Conservation (phyloP, 345 rosid species). For the Combretum micranthum region DNA sequence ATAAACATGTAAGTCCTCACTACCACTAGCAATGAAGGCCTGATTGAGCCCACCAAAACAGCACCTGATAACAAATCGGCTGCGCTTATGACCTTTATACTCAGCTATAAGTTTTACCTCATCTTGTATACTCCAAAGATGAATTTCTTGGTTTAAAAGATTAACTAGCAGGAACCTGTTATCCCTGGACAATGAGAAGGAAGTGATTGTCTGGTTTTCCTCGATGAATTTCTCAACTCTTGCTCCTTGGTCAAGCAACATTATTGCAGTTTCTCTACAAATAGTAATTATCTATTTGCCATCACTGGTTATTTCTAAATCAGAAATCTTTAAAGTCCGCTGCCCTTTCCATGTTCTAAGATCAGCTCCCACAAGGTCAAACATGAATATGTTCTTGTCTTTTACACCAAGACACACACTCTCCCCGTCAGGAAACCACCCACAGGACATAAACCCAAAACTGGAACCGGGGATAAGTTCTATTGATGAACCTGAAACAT, state of each 20-base stretch:
- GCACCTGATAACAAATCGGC: conserved; percentile 57
- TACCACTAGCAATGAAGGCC: conserved; percentile 66
- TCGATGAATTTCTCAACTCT: conserved; percentile 38
- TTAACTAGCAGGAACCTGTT: too few species aligned
- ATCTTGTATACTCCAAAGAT: conserved; percentile 48
- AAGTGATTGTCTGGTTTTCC: conserved; percentile 52
- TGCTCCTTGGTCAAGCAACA: conserved; percentile 40
- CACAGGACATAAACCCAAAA: too few species aligned
- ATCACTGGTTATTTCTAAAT: conserved; percentile 43
- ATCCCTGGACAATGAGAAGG: too few species aligned
- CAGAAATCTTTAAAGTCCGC: conserved; percentile 41
- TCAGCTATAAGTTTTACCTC: conserved; percentile 36
- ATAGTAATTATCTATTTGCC: conserved; percentile 47
- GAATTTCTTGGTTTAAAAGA: too few species aligned
- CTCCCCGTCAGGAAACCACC: too few species aligned
- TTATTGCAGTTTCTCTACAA: conserved; percentile 38
- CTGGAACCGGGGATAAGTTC: too few species aligned
- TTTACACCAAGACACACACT: too few species aligned
- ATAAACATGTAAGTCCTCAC: conserved; percentile 76
- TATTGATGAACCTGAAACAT: too few species aligned
- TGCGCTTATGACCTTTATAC: conserved; percentile 51
- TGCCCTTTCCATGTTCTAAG: conserved; percentile 51
- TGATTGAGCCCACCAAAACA: conserved; percentile 65
- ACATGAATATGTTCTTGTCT: conserved; percentile 46
- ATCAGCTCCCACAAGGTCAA: conserved; percentile 54